These are phyloP conservation scores for Aspergillus quadricinctus DNA, from an alignment of 2,329 filamentous ascomycete species.

Conservation along the genomic window DNA sequence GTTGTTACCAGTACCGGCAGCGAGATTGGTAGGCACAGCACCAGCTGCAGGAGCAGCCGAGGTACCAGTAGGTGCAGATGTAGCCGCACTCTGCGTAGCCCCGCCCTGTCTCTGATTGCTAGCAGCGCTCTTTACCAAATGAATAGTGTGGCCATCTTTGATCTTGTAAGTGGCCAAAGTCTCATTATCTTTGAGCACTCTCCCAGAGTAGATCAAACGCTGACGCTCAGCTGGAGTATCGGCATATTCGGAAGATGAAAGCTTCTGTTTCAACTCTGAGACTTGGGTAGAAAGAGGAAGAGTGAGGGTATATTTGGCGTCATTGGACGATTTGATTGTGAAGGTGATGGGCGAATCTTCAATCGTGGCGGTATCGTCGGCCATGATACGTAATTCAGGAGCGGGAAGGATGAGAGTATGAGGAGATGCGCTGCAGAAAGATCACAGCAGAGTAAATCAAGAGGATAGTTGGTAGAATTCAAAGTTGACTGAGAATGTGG, in stretches of 20 bases:
- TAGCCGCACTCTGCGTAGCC: slow-evolving; percentile 45
- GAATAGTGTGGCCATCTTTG: slow-evolving; percentile 91
- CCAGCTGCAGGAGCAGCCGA: slow-evolving; percentile 27
- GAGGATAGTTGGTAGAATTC: neutral
- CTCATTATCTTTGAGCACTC: slow-evolving; percentile 93
- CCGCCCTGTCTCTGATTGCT: slow-evolving; percentile 68
- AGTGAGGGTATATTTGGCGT: slow-evolving; percentile 78
- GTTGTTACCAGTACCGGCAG: slow-evolving; percentile 66
- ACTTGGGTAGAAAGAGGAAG: slow-evolving; percentile 73
- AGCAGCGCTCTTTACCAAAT: slow-evolving; percentile 92
- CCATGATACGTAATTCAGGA: slow-evolving; percentile 29
- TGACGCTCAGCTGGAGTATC: slow-evolving; percentile 84
- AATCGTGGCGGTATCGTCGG: slow-evolving; percentile 39
- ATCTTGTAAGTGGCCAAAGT: slow-evolving; percentile 84
- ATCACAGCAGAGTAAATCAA: slow-evolving; percentile 1
- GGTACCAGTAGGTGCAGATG: slow-evolving; percentile 29
- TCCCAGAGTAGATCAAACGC: slow-evolving; percentile 93
- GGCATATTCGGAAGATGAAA: slow-evolving; percentile 75
- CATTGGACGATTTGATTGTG: slow-evolving; percentile 95
- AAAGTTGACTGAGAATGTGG: neutral
- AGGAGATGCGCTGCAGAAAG: neutral
- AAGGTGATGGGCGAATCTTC: slow-evolving; percentile 82
- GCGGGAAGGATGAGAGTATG: neutral
- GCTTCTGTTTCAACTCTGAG: slow-evolving; percentile 82
- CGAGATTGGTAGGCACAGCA: slow-evolving; percentile 47